Evolutionary conservation across 345 rosid genomes (phyloP).

Genomic region (Kernera saxatilis): DNA sequence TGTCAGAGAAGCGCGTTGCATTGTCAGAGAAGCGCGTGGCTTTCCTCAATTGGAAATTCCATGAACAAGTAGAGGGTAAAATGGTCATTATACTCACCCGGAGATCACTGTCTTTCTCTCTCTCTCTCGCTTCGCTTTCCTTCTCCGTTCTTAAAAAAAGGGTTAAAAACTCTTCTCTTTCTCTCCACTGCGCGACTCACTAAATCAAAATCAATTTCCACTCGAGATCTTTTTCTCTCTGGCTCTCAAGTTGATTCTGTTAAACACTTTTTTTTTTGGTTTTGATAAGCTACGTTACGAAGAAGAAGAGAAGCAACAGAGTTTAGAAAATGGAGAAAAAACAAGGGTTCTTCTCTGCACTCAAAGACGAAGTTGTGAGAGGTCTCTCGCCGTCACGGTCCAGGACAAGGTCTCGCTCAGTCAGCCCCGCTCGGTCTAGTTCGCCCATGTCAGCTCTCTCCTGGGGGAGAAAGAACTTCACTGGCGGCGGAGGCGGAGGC

Average conservation of each 20-base stretch:
- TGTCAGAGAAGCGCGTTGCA: constrained; percentile 3
- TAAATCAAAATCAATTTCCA: background rate
- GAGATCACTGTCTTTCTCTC: constrained; percentile 28
- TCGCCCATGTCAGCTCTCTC: constrained; percentile 51
- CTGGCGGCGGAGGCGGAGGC: constrained; percentile 13
- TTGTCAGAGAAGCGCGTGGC: background rate
- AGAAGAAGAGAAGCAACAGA: background rate
- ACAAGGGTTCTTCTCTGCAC: constrained; percentile 82
- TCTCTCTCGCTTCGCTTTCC: constrained; percentile 18
- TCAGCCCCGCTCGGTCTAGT: constrained; percentile 50
- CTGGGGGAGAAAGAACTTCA: constrained; percentile 40
- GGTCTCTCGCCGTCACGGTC: constrained; percentile 89
- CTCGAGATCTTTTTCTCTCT: background rate
- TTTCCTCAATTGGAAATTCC: background rate
- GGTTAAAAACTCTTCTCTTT: constrained; percentile 13
- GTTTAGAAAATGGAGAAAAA: constrained; percentile 62
- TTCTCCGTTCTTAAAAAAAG: constrained; percentile 2
- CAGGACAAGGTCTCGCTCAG: constrained; percentile 55
- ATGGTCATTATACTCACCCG: background rate
- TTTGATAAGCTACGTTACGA: background rate
- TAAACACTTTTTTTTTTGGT: background rate
- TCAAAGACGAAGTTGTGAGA: constrained; percentile 73
- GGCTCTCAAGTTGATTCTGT: background rate
- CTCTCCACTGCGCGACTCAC: constrained; percentile 14
- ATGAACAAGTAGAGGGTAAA: background rate